Base-by-base conservation (phyloP, 768 basidiomycete species). In the Chalciporus pseudorubinellus region DNA sequence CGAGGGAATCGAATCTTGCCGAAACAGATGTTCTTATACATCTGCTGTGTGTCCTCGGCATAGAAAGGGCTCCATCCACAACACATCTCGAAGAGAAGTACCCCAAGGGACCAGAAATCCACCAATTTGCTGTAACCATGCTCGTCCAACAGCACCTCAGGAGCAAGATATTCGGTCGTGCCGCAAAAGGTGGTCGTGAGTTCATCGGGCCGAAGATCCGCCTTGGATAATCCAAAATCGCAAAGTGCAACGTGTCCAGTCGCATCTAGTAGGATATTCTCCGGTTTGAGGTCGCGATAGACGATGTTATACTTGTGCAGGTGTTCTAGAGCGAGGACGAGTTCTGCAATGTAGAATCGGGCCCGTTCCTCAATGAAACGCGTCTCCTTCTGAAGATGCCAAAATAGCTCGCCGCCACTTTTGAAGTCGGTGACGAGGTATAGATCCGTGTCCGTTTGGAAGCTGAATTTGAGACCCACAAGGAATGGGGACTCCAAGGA, bases 31-130 rank as follows among this genome's bases (percentile, higher is more conserved):
- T 90, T 93, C 78, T 94, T 94, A 76, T 99, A 99, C 97, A 99
- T 99, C 72, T 95, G 92, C 68, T 99, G 95, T 4, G 93, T 97
- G 66, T 99, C 97, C 64, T 99, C 97, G 16, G 95, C 95, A 64
- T 98, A 99, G 74, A 98, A 99, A 38, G 97, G 97, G 66, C 90
- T 93, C 97, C 97, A 98, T 6, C 97, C 97, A 60, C 97, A 99
- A 63, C 97, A 98, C 97, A 99, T 99, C 73, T 99, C 97, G 67
- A 98, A 99, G 20, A 99, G 77, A 28, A 99, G 77, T 1, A 98
- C 97, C 29, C 95, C 95, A 18, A 98, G 74, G 42, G 87, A 90
- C 95, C 97, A 99, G 68, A 98, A 99, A 68, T 99, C 97, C 59
- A 99, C 97, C 44, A 97, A 85, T 72, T 98, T 98, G 41, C 90